phyloP scores from a whole-genome alignment of 257 asterid species.

The Nicotiana tabacum region DNA sequence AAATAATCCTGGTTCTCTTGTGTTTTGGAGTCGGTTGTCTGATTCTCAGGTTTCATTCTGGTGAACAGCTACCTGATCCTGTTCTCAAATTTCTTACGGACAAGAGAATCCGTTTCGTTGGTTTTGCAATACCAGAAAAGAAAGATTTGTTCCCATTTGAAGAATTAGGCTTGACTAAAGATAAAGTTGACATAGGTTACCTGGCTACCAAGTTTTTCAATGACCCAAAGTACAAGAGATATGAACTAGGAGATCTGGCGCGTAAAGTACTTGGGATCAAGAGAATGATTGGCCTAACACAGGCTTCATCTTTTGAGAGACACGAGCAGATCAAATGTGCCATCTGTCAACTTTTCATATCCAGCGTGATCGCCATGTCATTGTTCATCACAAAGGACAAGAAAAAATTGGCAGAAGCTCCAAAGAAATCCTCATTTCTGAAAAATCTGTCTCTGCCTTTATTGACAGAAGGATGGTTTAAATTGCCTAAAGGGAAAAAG shows the following conservation, averaged over 20 bases:
- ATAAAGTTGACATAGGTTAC: slow-evolving; percentile 54
- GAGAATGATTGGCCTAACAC: slow-evolving; percentile 63
- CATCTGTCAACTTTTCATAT: slow-evolving; percentile 72
- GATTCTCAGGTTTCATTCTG: slow-evolving; percentile 49
- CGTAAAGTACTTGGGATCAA: slow-evolving; percentile 62
- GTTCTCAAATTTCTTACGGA: slow-evolving; percentile 54
- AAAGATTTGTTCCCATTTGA: slow-evolving; percentile 57
- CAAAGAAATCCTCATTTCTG: slow-evolving; percentile 41
- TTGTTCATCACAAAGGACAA: slow-evolving; percentile 33
- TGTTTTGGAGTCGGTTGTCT: slow-evolving; percentile 83
- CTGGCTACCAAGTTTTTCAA: slow-evolving; percentile 54
- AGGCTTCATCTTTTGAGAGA: slow-evolving; percentile 65
- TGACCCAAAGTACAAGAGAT: slow-evolving; percentile 48
- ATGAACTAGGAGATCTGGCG: slow-evolving; percentile 57
- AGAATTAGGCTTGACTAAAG: slow-evolving; percentile 44
- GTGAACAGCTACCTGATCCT: slow-evolving; percentile 43
- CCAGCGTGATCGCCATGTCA: slow-evolving; percentile 59
- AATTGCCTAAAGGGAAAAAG: slow-evolving; percentile 41
- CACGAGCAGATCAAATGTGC: slow-evolving; percentile 68
- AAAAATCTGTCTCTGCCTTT: slow-evolving; percentile 53
- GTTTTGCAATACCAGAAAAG: slow-evolving; percentile 77
- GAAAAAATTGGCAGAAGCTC: slow-evolving; percentile 22
- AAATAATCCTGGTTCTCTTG: slow-evolving; percentile 40
- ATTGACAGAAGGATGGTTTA: slow-evolving; percentile 61
- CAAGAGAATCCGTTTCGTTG: slow-evolving; percentile 63